These are phyloP conservation scores for Agastache rugosa DNA, from an alignment of 257 asterid species.

Conservation along the genomic window DNA sequence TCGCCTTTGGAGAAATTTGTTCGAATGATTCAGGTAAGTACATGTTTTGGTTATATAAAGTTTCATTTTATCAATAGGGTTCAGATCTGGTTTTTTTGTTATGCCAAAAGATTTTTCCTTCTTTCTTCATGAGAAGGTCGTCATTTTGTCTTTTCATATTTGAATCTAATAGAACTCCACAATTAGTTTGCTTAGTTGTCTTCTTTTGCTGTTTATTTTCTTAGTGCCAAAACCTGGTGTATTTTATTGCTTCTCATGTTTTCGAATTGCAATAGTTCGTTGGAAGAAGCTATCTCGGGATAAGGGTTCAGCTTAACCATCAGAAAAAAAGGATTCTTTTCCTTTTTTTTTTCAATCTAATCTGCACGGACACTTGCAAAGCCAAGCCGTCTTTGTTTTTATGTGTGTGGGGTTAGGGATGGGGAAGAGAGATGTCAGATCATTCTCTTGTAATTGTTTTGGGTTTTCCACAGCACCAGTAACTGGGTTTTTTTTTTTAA, in stretches of 20 bases:
- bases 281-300: not conserved
- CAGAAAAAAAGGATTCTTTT: not conserved
- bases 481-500: not conserved
- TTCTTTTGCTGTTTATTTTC: conserved; percentile 1
- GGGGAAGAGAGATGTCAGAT: not conserved
- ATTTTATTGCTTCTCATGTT: conserved; percentile 9
- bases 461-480: conserved; percentile 4
- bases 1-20: conserved; percentile 32
- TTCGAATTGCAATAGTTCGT: not conserved
- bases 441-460: conserved; percentile 10
- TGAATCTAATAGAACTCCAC: not conserved
- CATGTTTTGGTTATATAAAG: not conserved
- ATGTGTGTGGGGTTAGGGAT: not conserved
- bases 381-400: not conserved
- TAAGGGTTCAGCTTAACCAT: not conserved
- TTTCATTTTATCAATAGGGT: not conserved
- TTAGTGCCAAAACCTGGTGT: not conserved
- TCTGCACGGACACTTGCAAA: not conserved
- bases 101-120: not conserved
- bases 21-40: conserved; percentile 47
- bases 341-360: not conserved
- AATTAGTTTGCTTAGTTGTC: not conserved
- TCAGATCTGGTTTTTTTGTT: conserved; percentile 24
- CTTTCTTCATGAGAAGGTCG: not conserved
- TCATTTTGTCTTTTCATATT: not conserved